A percentile compares a stretch with the other conserved stretches of the same genome.
These are phyloP conservation scores for Schrenkiella parvula DNA, from an alignment of 345 rosid species.

Conservation along the genomic window DNA sequence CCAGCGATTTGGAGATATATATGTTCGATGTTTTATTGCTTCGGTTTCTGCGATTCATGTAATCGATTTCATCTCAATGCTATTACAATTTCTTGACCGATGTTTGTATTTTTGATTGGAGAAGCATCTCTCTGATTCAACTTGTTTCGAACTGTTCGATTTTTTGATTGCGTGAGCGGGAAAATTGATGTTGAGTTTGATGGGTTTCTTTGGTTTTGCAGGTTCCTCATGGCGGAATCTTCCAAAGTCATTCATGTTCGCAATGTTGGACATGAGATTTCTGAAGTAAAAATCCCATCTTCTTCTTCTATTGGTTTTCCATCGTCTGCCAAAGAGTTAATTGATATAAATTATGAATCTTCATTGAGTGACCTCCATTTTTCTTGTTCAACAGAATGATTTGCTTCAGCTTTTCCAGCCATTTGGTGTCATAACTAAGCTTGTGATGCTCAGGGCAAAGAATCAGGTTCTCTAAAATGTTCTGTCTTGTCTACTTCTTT, in stretches of 20 bases:
- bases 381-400: conserved; percentile 61
- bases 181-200: not conserved
- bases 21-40: not conserved
- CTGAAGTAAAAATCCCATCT: conserved; percentile 55
- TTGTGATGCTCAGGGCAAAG: conserved; percentile 98
- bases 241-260: conserved; percentile 98
- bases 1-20: not conserved
- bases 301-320: no score
- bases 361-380: not conserved
- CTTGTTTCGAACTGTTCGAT: not conserved
- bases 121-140: not conserved
- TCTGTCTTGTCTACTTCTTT: not conserved
- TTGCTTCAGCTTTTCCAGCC: conserved; percentile 97
- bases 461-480: conserved; percentile 63
- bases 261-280: conserved; percentile 93
- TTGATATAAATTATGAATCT: not conserved
- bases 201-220: conserved; percentile 18
- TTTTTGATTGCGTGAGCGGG: not conserved
- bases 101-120: not conserved
- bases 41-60: not conserved
- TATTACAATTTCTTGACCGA: not conserved
- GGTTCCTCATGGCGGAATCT: conserved; percentile 67
- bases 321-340: not conserved
- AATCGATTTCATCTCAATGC: conserved; percentile 5
- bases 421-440: conserved; percentile 95